Percentiles rank a stretch among this genome's conserved stretches.
These are phyloP conservation scores for Corchorus olitorius DNA, from an alignment of 345 rosid species.

Conservation along the genomic window DNA sequence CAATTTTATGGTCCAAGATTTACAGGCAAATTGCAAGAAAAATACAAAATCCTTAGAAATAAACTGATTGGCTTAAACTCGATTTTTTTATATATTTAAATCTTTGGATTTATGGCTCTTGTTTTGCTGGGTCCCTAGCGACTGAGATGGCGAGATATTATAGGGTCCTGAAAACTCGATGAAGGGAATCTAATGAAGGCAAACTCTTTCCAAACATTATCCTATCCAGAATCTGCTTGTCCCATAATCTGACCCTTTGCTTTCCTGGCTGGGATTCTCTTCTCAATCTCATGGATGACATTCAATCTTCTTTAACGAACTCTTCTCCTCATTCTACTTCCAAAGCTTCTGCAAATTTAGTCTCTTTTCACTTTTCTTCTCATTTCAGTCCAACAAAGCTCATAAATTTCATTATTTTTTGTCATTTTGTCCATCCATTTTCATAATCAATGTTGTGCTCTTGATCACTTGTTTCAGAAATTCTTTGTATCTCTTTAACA, in stretches of 20 bases:
- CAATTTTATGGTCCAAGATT: not conserved
- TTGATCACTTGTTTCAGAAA: not conserved
- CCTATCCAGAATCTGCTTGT: conserved; percentile 41
- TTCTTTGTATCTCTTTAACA: too few relatives aligned
- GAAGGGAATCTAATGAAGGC: conserved; percentile 15
- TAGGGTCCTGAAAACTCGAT: conserved; percentile 19
- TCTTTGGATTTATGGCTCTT: not conserved
- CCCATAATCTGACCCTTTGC: conserved; percentile 20
- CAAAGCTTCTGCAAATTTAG: not conserved
- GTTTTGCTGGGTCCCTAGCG: conserved; percentile 3
- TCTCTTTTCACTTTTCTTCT: not conserved
- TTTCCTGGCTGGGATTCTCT: conserved; percentile 22
- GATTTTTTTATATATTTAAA: too few relatives aligned
- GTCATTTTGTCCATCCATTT: not conserved
- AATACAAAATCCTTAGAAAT: too few relatives aligned
- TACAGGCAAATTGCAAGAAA: not conserved
- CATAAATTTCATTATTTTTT: not conserved
- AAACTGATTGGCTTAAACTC: not conserved
- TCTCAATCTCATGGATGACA: conserved; percentile 31
- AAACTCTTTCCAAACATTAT: conserved; percentile 35
- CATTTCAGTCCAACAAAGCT: conserved; percentile 7
- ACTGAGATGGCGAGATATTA: conserved; percentile 29
- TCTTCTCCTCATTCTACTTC: not conserved
- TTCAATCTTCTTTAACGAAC: conserved; percentile 14
- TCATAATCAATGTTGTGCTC: not conserved